These are phyloP conservation scores for Aureobasidium zeae DNA, from an alignment of 2,329 filamentous ascomycete species.

Conservation along the genomic window DNA sequence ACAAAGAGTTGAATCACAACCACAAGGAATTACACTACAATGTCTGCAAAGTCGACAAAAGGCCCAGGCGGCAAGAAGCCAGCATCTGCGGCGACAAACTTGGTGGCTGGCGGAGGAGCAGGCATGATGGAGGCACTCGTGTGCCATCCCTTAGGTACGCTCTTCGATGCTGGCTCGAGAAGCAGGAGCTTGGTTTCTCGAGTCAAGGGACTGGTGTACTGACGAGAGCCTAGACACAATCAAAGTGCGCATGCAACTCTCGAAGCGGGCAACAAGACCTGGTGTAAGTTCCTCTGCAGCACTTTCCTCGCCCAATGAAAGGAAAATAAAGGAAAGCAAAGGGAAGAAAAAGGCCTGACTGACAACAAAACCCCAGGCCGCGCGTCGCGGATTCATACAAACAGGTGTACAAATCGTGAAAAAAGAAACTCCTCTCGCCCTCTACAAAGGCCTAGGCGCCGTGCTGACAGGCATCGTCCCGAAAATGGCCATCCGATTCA, in stretches of 20 bases:
- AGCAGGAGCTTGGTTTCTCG: no score
- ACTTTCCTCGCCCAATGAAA: not conserved
- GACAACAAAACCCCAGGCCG: constrained; percentile 44
- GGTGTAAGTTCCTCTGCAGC: constrained; percentile 52
- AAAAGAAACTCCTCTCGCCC: constrained; percentile 79
- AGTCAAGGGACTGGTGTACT: not conserved
- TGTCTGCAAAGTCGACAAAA: constrained; percentile 52
- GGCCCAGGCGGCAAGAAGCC: constrained; percentile 60
- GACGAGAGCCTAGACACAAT: constrained; percentile 60
- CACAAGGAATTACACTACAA: constrained; percentile 23
- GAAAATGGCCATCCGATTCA: constrained; percentile 99
- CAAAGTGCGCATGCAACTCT: constrained; percentile 99
- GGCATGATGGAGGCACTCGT: constrained; percentile 98
- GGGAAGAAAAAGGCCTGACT: no score
- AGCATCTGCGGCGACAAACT: constrained; percentile 76
- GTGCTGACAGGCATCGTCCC: constrained; percentile 93
- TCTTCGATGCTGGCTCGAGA: no score
- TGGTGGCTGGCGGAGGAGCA: constrained; percentile 91
- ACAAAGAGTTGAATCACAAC: not conserved
- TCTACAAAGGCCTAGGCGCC: constrained; percentile 98
- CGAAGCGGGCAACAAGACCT: constrained; percentile 69
- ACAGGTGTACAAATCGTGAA: constrained; percentile 81
- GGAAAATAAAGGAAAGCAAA: no score
- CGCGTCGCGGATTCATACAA: constrained; percentile 75
- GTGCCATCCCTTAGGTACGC: constrained; percentile 85